These are phyloP conservation scores for Fragaria ananassa DNA, from an alignment of 306 rosid species.

Conservation along the genomic window DNA sequence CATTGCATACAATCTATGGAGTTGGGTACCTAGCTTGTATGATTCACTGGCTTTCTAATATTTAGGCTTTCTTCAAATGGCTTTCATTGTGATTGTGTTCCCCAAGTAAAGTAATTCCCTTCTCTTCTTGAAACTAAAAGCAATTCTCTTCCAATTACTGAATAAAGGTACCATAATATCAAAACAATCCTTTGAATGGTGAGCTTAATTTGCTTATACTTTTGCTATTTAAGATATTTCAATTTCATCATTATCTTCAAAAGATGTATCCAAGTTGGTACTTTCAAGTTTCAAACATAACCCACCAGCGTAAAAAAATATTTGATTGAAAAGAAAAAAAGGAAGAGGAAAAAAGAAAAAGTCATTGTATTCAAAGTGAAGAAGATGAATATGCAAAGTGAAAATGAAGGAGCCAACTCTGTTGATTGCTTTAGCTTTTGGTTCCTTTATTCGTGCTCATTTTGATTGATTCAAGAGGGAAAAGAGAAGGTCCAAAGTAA, in stretches of 20 bases:
- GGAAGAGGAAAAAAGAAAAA: background rate
- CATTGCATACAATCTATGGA: background rate
- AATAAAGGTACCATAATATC: constrained; percentile 21
- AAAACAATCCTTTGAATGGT: constrained; percentile 26
- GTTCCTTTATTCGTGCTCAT: constrained; percentile 43
- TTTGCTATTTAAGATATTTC: background rate
- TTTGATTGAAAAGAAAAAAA: background rate
- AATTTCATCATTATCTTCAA: background rate
- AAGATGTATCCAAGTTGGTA: background rate
- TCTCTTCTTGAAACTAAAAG: constrained; percentile 10
- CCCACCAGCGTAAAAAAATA: background rate
- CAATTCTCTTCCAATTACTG: constrained; percentile 20
- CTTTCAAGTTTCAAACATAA: background rate
- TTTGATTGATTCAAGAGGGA: constrained; percentile 68
- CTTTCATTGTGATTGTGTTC: constrained; percentile 24
- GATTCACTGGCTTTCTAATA: constrained; percentile 36
- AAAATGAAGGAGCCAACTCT: constrained; percentile 45
- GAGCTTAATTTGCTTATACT: constrained; percentile 1
- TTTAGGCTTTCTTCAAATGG: constrained; percentile 16
- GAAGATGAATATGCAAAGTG: constrained; percentile 32
- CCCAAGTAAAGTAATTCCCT: constrained; percentile 25
- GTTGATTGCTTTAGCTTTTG: constrained; percentile 58
- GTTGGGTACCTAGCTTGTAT: constrained; percentile 30
- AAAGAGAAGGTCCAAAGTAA: constrained; percentile 56
- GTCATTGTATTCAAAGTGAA: background rate